Evolutionary conservation across 2,329 filamentous ascomycete genomes (phyloP), one percentile per base, ranked within the genome.

Genomic region (Xylariomycetidae sp.): DNA sequence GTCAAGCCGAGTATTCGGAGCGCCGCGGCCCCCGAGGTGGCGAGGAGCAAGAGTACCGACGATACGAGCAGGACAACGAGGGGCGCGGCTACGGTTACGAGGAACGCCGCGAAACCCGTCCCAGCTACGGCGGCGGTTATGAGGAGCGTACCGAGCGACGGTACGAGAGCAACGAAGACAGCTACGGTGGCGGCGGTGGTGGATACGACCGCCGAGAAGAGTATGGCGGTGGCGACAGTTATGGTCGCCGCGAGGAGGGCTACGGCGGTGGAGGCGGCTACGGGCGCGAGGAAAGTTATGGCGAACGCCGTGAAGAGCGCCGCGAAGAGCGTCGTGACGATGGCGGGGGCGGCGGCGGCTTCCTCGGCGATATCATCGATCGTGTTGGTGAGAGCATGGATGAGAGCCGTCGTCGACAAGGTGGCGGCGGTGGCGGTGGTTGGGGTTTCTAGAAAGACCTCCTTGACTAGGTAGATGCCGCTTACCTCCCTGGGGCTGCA

Each of bases 11-110:
- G 52, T 71, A 75, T 47, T 69, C 64, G 19, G 63, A 77, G 49
- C 82, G 75, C 6, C 64, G 72, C 34, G 74, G 75, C 40, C 61
- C 68, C 13, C 65, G 69, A 34, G 79, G 79, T 31, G 72, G 72
- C 29, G 64, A 69, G 34, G 64, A 68, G 36, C 68, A 72, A 24
- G 74, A 81, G 37, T 83, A 79, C 57, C 66, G 68, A 37, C 72
- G 76, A 19, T 79, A 74, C 43, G 77, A 82, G 48, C 70, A 81
- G 48, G 65, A 72, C 29, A 60, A 67, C 20, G 50, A 52, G 26
- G 60, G 62, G 25, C 51, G 54, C 15, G 70, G 67, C 19, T 75
- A 74, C 43, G 71, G 74, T 25, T 81, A 77, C 45, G 64, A 81
- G 50, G 67, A 81, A 52, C 65, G 63, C 29, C 70, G 65, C 5